phyloP scores from a whole-genome alignment of 1,284 basidiomycete species.

The Puccinia hordei region DNA sequence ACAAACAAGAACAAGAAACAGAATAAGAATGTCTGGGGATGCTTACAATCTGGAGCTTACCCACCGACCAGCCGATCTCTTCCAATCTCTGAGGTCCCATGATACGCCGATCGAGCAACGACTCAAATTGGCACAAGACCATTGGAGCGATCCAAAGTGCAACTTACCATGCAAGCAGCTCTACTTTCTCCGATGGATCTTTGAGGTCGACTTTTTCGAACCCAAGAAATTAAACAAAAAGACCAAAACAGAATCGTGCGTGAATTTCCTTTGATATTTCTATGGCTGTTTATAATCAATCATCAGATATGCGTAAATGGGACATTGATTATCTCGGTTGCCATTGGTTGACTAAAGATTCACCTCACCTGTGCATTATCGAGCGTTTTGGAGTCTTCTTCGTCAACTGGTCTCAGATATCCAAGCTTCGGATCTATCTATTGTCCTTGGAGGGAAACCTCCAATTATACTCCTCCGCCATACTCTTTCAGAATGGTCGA shows the following conservation, averaged over 20 bases:
- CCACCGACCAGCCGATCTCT: slow-evolving; percentile 14
- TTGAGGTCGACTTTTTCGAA: slow-evolving; percentile 21
- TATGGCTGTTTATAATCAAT: background rate
- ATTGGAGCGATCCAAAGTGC: slow-evolving; percentile 18
- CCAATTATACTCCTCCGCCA: slow-evolving; percentile 7
- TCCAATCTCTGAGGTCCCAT: background rate
- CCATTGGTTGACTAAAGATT: slow-evolving; percentile 6
- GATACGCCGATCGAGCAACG: slow-evolving; percentile 14
- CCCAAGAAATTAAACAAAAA: background rate
- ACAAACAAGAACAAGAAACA: too few relatives aligned
- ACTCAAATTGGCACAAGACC: slow-evolving; percentile 11
- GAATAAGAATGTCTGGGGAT: background rate
- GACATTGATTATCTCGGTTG: slow-evolving; percentile 6
- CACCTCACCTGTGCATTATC: slow-evolving; percentile 24
- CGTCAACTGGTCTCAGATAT: slow-evolving; percentile 11
- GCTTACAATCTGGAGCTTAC: background rate
- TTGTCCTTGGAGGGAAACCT: background rate
- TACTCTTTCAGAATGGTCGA: slow-evolving; percentile 25
- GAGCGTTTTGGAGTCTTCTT: slow-evolving; percentile 29
- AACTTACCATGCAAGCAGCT: slow-evolving; percentile 4
- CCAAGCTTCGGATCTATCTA: slow-evolving; percentile 11
- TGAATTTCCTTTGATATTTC: background rate
- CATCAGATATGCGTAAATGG: background rate
- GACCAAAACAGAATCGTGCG: background rate
- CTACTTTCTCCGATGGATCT: slow-evolving; percentile 29